phyloP scores from a whole-genome alignment of 345 rosid species.

The Eucalyptus curtisii region DNA sequence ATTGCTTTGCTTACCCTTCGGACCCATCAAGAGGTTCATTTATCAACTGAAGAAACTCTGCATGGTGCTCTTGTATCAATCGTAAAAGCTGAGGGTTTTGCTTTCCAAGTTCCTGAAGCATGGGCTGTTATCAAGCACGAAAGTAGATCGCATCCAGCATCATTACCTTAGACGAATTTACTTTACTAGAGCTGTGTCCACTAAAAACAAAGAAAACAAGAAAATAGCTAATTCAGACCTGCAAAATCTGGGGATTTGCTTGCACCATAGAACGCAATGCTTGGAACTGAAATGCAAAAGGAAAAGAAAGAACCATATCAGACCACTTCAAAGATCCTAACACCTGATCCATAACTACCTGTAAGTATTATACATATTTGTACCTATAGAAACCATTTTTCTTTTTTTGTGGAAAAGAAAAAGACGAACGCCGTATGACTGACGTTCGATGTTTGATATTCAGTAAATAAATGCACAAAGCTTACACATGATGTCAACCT shows the following conservation, averaged over 20 bases:
- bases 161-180: neutral
- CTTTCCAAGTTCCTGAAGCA: conserved; percentile 99
- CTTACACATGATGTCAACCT: neutral
- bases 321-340: neutral
- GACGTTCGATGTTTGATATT: neutral
- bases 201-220: neutral
- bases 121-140: conserved; percentile 45
- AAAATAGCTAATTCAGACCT: conserved; percentile 24
- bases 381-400: neutral
- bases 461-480: neutral
- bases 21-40: conserved; percentile 93
- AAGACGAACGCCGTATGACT: neutral
- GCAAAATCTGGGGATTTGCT: conserved; percentile 92
- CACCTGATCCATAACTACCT: neutral
- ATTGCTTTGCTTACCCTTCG: conserved; percentile 71
- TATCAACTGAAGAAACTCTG: conserved; percentile 89
- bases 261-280: conserved; percentile 92
- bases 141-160: neutral
- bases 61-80: conserved; percentile 83
- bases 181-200: neutral
- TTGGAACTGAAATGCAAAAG: conserved; percentile 51
- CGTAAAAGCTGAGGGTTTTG: conserved; percentile 93
- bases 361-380: neutral
- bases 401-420: neutral
- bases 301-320: neutral